Conservation (phyloP, 1,139 yeast species). For the Eremothecium gossypii region DNA sequence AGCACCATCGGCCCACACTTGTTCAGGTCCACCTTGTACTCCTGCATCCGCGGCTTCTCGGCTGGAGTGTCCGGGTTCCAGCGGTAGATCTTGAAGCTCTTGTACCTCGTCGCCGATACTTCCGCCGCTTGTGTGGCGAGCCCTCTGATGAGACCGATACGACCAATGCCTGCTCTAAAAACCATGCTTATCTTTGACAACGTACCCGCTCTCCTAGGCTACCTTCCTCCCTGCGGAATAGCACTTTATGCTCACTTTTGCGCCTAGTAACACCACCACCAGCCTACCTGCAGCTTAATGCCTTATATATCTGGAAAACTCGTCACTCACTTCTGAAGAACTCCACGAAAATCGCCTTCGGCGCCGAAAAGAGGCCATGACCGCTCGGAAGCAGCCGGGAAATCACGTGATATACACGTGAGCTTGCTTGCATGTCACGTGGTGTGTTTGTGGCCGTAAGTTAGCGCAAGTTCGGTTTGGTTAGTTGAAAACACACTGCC, state of each 20-base stretch:
- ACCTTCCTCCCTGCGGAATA: slow-evolving; percentile 4
- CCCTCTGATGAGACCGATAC: slow-evolving; percentile 18
- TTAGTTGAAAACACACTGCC: too few relatives aligned
- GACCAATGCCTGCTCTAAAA: background rate
- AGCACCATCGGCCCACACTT: slow-evolving; percentile 96
- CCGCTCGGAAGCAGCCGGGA: background rate
- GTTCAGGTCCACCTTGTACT: slow-evolving; percentile 77
- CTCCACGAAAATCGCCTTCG: slow-evolving; percentile 3
- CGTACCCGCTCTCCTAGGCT: background rate
- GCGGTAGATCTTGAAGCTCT: slow-evolving; percentile 87
- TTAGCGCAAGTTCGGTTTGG: too few relatives aligned
- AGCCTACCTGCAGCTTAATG: too few relatives aligned
- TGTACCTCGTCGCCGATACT: slow-evolving; percentile 36
- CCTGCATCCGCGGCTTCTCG: slow-evolving; percentile 78
- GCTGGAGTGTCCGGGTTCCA: slow-evolving; percentile 98
- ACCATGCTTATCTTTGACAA: background rate
- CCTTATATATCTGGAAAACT: too few relatives aligned
- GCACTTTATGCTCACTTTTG: background rate
- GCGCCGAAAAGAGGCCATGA: slow-evolving; percentile 7
- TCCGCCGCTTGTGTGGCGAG: slow-evolving; percentile 36
- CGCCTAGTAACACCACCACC: too few relatives aligned
- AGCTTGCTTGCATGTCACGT: too few relatives aligned
- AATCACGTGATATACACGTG: background rate
- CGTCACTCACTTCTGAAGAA: too few relatives aligned
- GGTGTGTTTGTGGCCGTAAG: too few relatives aligned